phyloP scores from a whole-genome alignment of 2,329 filamentous ascomycete species.

The Hypoxylon sp. region DNA sequence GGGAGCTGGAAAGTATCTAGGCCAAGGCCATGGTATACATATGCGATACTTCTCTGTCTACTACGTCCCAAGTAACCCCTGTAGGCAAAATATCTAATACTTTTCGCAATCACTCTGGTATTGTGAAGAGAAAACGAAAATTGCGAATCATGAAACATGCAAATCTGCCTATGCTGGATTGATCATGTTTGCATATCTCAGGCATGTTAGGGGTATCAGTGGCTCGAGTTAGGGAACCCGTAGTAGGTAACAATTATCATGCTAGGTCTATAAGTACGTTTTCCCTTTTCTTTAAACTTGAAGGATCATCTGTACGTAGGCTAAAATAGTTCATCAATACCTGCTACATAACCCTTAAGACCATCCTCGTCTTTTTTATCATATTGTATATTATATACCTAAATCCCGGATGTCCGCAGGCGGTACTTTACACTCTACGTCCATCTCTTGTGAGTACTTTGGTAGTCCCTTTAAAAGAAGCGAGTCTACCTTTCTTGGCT shows the following conservation, averaged over 20 bases:
- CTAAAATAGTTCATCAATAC: neutral
- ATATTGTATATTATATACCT: too few relatives aligned
- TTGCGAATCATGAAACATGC: neutral
- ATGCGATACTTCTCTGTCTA: too few relatives aligned
- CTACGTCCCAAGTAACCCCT: too few relatives aligned
- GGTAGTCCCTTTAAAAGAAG: too few relatives aligned
- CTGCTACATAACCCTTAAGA: neutral
- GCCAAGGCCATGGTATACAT: too few relatives aligned
- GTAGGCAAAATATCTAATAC: too few relatives aligned
- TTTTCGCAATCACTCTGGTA: neutral
- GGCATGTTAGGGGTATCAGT: neutral
- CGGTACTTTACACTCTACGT: too few relatives aligned
- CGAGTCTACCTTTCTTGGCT: too few relatives aligned
- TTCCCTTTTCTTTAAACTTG: neutral
- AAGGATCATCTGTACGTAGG: neutral
- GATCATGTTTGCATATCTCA: neutral
- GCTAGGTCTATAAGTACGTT: neutral
- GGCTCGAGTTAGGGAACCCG: neutral
- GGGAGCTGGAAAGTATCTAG: too few relatives aligned
- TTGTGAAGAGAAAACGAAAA: neutral
- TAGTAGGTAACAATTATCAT: neutral
- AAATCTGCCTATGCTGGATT: neutral
- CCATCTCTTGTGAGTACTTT: too few relatives aligned
- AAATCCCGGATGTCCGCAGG: too few relatives aligned
- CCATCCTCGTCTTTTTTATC: neutral